A percentile compares a stretch with the other conserved stretches of the same genome.
These are phyloP conservation scores for Vairimorpha ceranae DNA, from an alignment of 371 early-diverging fungal genomes.

Conservation along the genomic window DNA sequence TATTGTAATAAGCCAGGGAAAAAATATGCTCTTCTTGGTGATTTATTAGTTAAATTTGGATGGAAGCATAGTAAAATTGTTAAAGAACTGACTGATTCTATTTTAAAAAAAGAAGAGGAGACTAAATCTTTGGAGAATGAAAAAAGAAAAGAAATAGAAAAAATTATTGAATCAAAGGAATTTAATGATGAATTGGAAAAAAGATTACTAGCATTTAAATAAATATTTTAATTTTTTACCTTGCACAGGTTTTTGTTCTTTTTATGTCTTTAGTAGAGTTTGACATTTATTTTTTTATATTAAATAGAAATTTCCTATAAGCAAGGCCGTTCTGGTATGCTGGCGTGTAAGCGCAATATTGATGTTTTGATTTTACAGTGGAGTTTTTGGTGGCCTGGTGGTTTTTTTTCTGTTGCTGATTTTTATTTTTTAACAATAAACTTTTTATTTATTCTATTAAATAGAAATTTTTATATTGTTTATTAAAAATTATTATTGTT, in stretches of 20 bases:
- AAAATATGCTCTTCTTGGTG: slow-evolving; percentile 85
- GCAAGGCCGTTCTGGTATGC: too few relatives aligned
- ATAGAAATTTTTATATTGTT: too few relatives aligned
- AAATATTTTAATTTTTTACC: not conserved
- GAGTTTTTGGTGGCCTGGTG: too few relatives aligned
- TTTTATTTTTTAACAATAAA: too few relatives aligned
- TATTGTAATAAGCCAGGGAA: slow-evolving; percentile 87
- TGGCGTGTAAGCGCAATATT: too few relatives aligned
- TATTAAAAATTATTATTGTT: too few relatives aligned
- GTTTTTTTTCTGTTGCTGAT: too few relatives aligned
- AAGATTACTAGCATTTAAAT: slow-evolving; percentile 47
- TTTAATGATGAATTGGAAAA: slow-evolving; percentile 43
- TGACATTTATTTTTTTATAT: not conserved
- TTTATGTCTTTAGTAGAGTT: not conserved
- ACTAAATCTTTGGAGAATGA: slow-evolving; percentile 8
- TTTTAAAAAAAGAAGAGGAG: slow-evolving; percentile 37
- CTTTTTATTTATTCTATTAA: too few relatives aligned
- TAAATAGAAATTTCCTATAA: too few relatives aligned
- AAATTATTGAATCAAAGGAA: not conserved
- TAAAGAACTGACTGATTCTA: slow-evolving; percentile 24
- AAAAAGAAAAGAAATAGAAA: slow-evolving; percentile 19
- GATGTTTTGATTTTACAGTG: too few relatives aligned
- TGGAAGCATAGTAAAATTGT: slow-evolving; percentile 82
- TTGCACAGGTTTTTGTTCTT: not conserved
- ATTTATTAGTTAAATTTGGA: slow-evolving; percentile 87